A percentile compares a stretch with the other conserved stretches of the same genome.
phyloP scores from a whole-genome alignment of 2,329 filamentous ascomycete genomes.

The Aspergillus aculeatinus region DNA sequence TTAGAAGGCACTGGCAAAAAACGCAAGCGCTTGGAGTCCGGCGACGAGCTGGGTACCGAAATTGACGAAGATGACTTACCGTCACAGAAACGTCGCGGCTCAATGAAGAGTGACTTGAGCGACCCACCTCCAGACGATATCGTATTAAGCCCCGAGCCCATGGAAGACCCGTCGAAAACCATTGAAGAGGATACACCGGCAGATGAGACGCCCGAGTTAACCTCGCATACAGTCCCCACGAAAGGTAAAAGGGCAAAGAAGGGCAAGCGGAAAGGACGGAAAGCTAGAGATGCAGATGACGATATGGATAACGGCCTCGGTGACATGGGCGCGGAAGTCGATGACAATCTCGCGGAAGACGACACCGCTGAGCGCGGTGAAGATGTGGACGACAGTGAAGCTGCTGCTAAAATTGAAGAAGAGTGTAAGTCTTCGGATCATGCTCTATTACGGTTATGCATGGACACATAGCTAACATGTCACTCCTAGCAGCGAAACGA shows the following conservation, averaged over 20 bases:
- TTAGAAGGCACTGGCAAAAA: conserved; percentile 39
- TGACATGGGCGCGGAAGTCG: conserved; percentile 43
- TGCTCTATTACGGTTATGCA: not conserved
- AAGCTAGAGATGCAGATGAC: conserved; percentile 39
- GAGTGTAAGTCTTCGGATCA: conserved; percentile 43
- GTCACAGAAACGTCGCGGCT: conserved; percentile 42
- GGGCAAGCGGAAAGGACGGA: conserved; percentile 48
- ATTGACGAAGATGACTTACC: conserved; percentile 43
- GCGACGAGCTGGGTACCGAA: conserved; percentile 37
- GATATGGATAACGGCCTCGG: conserved; percentile 40
- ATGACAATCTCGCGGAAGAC: conserved; percentile 52
- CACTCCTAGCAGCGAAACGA: conserved; percentile 67
- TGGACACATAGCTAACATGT: conserved; percentile 5
- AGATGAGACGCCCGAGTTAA: conserved; percentile 34
- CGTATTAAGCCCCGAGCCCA: conserved; percentile 35
- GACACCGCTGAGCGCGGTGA: conserved; percentile 49
- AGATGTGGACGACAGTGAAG: conserved; percentile 46
- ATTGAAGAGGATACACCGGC: conserved; percentile 32
- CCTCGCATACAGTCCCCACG: conserved; percentile 27
- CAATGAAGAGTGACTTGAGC: conserved; percentile 38
- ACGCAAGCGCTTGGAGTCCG: conserved; percentile 40
- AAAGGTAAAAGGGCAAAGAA: conserved; percentile 47
- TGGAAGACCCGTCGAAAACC: conserved; percentile 32
- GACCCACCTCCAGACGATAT: conserved; percentile 37
- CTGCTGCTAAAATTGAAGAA: conserved; percentile 52